Evolutionary conservation across 495 filamentous ascomycete species (phyloP).

Genomic region (Achaetomiella virescens): DNA sequence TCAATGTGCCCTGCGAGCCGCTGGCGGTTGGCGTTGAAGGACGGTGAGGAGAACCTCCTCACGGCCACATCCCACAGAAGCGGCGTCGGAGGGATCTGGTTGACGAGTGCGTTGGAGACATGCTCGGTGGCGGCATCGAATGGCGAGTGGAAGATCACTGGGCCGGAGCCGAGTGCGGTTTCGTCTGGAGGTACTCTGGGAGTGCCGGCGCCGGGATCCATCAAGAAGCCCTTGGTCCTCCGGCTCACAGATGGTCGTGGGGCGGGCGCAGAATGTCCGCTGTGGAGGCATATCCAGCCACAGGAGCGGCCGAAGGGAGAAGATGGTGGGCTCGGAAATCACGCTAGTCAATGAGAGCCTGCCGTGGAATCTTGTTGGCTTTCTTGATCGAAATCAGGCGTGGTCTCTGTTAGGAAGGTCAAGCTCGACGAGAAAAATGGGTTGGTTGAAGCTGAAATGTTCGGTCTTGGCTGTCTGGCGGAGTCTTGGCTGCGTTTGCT

Average conservation of each 20-base stretch:
- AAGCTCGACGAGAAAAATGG: too few relatives aligned
- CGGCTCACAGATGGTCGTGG: background rate
- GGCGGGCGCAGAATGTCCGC: background rate
- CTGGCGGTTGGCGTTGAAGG: background rate
- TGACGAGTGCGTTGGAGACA: background rate
- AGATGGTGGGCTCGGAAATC: background rate
- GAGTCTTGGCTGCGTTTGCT: background rate
- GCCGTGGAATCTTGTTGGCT: too few relatives aligned
- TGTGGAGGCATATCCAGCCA: background rate
- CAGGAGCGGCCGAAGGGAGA: background rate
- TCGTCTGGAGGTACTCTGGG: background rate
- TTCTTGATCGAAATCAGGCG: too few relatives aligned
- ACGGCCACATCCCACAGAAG: slow-evolving; percentile 5
- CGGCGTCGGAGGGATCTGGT: background rate
- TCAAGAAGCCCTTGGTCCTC: background rate
- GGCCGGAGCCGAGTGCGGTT: background rate
- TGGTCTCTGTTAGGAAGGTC: too few relatives aligned
- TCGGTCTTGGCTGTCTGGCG: too few relatives aligned
- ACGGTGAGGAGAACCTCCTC: slow-evolving; percentile 10
- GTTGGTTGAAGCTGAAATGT: too few relatives aligned
- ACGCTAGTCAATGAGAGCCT: too few relatives aligned
- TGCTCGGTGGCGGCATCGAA: background rate
- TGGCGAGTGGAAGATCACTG: background rate
- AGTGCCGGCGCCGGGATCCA: background rate
- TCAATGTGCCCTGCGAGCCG: slow-evolving; percentile 3